Base-by-base conservation (phyloP, 2,329 filamentous ascomycete species). In the Shiraia sp. region DNA sequence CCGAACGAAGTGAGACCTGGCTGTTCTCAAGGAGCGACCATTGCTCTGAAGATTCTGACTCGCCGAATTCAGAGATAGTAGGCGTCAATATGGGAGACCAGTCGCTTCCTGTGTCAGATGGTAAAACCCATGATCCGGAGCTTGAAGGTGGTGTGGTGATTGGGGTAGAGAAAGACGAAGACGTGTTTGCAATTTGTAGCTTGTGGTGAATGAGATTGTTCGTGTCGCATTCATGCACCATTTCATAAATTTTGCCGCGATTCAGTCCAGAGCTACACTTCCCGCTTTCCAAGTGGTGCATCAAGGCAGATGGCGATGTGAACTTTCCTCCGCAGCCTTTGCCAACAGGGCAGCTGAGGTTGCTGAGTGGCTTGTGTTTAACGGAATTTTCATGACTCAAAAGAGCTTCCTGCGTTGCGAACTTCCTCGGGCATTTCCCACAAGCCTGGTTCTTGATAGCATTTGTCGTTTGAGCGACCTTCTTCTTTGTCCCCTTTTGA, bases 231-330 rank as follows among this genome's bases (percentile, higher is more conserved):
- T 33, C 26, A n/a, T 46, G 32, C 13, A 49, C 31, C 14, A 49
- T 42, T 10, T 36, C 13, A 25, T 42, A 42, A 15, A 49, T 39
- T 12, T 36, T 24, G 19, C 38, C 27, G n/a, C 35, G 31, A 28
- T 37, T 36, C 29, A 50, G 41, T 8, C 40, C 36, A 17, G 36
- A 47, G n/a, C 19, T 17, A 36, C 40, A 47, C 29, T 24, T 34
- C 31, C 47, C 40, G 28, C 47, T 47, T 27, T 50, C 43, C 2
- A 50, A 36, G 26, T 50, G 40, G 24, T 44, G 35, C 13, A 50
- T 16, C 16, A 51, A 30, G 32, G 40, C 40, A 1, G 40, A 48
- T 14, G 44, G 44, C 2, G 39, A 15, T 17, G 24, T 35, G 19
- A 47, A 51, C 10, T 38, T 40, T 38, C 36, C 28, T 29, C 19